Evolutionary conservation across 2,329 filamentous ascomycete genomes (phyloP), one percentile per base, ranked within the genome.

Genomic region (Cordyceps militaris): DNA sequence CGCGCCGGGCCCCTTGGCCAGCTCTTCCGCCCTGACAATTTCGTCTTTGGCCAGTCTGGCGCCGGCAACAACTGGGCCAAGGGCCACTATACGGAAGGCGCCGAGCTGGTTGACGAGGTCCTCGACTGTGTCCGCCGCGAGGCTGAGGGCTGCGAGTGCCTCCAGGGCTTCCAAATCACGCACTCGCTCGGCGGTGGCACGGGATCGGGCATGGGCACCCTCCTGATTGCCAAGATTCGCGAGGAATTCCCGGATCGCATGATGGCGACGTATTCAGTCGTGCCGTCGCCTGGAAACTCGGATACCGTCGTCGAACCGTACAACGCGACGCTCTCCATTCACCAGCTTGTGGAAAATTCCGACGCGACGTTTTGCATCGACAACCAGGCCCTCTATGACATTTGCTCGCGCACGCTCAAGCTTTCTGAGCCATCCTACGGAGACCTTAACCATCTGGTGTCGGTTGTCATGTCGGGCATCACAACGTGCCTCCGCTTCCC

Each of bases 21-120:
- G 82, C 91, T 99, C 67, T 97, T 99, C 91, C 92, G 94, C 66
- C 94, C 94, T 74, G 94, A 99, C 82, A 99, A 97, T 88, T 97
- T 97, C 79, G 91, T 97, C 73, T 97, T 97, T 78, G 94, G 94
- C 70, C 94, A 97, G 82, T 97, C 94, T 69, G 92, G 93, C 84
- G 94, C 94, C 76, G 94, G 94, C 80, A 99, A 99, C 91, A 97
- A 97, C 86, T 99, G 94, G 94, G 94, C 94, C 78, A 99, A 97
- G 87, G 94, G 94, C 80, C 94, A 99, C 77, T 99, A 99, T 85
- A 99, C 94, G 65, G 94, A 99, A 83, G 94, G 94, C 85, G 94
- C 94, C 68, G 94, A 99, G 82, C 85, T 97, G 63, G 94, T 99
- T 67, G 94, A 99, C 82, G 84, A 97, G 72, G 93, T 97, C 67